Conservation (phyloP, 352 stramenopile species). For the Globisporangium paroecandrum region DNA sequence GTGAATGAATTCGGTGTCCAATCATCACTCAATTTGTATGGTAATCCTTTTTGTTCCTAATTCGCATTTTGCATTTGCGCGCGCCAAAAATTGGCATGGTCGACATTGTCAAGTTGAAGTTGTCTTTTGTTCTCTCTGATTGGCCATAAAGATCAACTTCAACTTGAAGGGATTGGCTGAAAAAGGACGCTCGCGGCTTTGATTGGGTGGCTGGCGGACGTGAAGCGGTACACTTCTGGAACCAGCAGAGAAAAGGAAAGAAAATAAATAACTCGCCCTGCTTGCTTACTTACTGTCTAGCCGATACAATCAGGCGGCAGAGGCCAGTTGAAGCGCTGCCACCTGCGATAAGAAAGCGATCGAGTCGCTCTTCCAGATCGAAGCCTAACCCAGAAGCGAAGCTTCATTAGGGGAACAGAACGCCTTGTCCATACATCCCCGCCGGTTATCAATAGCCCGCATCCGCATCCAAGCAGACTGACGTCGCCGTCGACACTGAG, state of each 20-base stretch:
- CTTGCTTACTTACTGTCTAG: slow-evolving; percentile 9
- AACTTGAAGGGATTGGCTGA: slow-evolving; percentile 30
- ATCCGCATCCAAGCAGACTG: neutral
- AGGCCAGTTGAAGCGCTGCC: slow-evolving; percentile 4
- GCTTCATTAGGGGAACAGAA: slow-evolving; percentile 4
- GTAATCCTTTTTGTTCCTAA: neutral
- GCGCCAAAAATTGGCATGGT: neutral
- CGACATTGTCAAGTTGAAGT: slow-evolving; percentile 37
- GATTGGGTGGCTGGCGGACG: slow-evolving; percentile 4
- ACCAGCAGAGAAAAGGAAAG: slow-evolving; percentile 24
- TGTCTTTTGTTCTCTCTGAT: slow-evolving; percentile 15
- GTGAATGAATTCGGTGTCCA: neutral
- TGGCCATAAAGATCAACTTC: slow-evolving; percentile 33
- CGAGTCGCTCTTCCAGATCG: neutral
- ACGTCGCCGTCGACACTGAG: neutral
- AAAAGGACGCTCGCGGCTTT: slow-evolving; percentile 4
- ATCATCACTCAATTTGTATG: neutral
- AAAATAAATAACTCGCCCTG: slow-evolving; percentile 11
- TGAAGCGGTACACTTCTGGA: slow-evolving; percentile 11
- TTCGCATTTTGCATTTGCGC: neutral
- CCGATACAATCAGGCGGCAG: slow-evolving; percentile 3
- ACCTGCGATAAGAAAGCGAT: neutral
- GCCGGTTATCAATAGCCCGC: slow-evolving; percentile 1
- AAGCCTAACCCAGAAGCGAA: neutral
- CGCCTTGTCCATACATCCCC: neutral